Percentiles rank a stretch among this genome's conserved stretches.
Evolutionary conservation across 805 yeast species (phyloP).

Genomic region (Starmera dryadoides): DNA sequence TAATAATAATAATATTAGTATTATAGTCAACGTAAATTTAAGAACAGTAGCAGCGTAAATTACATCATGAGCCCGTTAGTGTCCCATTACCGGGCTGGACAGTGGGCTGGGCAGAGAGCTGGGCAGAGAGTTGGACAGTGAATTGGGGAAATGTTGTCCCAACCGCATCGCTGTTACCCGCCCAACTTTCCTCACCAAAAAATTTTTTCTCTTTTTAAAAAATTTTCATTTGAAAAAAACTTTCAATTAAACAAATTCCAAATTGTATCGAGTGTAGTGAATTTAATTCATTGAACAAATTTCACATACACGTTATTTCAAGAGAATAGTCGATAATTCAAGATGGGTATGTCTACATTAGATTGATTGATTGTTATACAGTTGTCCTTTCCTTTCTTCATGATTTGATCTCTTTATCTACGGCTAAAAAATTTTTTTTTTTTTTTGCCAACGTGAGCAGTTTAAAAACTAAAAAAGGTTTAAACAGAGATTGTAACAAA

Average conservation of each 20-base stretch:
- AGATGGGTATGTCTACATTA: slow-evolving; percentile 20
- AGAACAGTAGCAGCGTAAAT: no score
- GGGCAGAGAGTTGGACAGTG: no score
- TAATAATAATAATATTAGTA: no score
- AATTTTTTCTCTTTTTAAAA: not conserved
- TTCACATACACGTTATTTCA: no score
- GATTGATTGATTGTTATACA: not conserved
- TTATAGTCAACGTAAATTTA: not conserved
- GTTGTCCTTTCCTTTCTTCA: not conserved
- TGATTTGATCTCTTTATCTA: no score
- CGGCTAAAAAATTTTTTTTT: no score
- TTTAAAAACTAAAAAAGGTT: no score
- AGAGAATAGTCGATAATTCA: slow-evolving; percentile 7
- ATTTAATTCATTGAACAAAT: not conserved
- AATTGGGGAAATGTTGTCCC: not conserved
- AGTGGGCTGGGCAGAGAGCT: no score
- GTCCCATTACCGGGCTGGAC: no score
- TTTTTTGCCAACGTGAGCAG: not conserved
- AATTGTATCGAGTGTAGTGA: not conserved
- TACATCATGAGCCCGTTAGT: no score
- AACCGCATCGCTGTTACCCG: not conserved
- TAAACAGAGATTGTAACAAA: no score
- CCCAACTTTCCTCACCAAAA: not conserved
- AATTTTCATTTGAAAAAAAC: not conserved
- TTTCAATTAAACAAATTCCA: not conserved